A percentile compares a stretch with the other conserved stretches of the same genome.
These are phyloP conservation scores for slime mould (Dictyostelium discoideum) DNA, from an alignment of 78 protist genomes.

Conservation along the genomic window dicty_2.7 NC_007091.3:1269001-1269500, in stretches of 20 bases:
- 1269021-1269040: background rate
- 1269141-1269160: background rate
- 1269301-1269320: background rate
- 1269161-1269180: background rate
- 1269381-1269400: constrained; percentile 52
- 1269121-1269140: constrained; percentile 37
- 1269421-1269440: background rate
- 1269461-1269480: background rate
- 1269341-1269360: background rate
- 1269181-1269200: background rate
- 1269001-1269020: constrained; percentile 36
- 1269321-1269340: constrained; percentile 10
- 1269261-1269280: constrained; percentile 27
- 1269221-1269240: constrained; percentile 22
- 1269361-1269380: background rate
- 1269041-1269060: background rate
- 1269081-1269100: constrained; percentile 11
- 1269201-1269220: constrained; percentile 59
- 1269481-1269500: constrained; percentile 1
- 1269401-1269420: constrained; percentile 34
- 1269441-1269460: background rate
- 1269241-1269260: background rate
- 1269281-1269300: background rate
- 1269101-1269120: background rate
- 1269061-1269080: background rate